Conservation (phyloP, 495 filamentous ascomycete species). For the Aspergillus bertholletiae region DNA sequence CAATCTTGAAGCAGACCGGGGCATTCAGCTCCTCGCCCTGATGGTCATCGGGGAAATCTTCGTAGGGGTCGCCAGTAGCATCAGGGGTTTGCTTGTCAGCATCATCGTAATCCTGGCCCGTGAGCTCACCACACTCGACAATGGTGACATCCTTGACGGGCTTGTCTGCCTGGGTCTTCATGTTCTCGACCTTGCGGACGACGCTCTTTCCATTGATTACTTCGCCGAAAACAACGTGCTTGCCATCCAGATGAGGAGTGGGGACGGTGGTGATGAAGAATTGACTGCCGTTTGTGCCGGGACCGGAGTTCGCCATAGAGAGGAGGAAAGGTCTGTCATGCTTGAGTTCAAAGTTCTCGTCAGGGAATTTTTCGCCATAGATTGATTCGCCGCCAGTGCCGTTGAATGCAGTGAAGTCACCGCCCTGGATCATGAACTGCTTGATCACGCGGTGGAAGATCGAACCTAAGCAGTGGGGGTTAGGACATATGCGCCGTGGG, state of each 20-base stretch:
- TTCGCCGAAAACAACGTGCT: slow-evolving; percentile 71
- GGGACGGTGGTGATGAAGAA: slow-evolving; percentile 96
- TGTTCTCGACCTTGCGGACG: slow-evolving; percentile 85
- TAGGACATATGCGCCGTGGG: background rate
- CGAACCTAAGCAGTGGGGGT: slow-evolving; percentile 48
- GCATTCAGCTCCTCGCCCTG: slow-evolving; percentile 61
- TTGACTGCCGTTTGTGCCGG: slow-evolving; percentile 90
- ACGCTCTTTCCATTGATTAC: slow-evolving; percentile 83
- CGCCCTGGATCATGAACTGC: slow-evolving; percentile 98
- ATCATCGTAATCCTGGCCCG: slow-evolving; percentile 59
- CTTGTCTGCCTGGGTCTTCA: slow-evolving; percentile 79
- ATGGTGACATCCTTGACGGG: slow-evolving; percentile 71
- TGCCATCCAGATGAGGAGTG: slow-evolving; percentile 91
- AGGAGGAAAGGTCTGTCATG: slow-evolving; percentile 93
- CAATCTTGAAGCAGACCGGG: slow-evolving; percentile 58
- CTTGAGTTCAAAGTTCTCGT: slow-evolving; percentile 93
- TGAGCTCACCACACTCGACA: slow-evolving; percentile 82
- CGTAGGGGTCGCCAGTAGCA: slow-evolving; percentile 83
- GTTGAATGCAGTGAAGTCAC: slow-evolving; percentile 95
- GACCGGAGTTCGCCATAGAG: slow-evolving; percentile 97
- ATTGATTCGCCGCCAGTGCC: slow-evolving; percentile 97
- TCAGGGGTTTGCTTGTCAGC: slow-evolving; percentile 65
- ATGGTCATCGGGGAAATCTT: slow-evolving; percentile 94
- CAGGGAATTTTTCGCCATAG: slow-evolving; percentile 96
- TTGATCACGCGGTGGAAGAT: slow-evolving; percentile 98